Base-by-base conservation (phyloP, 2,329 filamentous ascomycete species). In the Exophiala aquamarina region DNA sequence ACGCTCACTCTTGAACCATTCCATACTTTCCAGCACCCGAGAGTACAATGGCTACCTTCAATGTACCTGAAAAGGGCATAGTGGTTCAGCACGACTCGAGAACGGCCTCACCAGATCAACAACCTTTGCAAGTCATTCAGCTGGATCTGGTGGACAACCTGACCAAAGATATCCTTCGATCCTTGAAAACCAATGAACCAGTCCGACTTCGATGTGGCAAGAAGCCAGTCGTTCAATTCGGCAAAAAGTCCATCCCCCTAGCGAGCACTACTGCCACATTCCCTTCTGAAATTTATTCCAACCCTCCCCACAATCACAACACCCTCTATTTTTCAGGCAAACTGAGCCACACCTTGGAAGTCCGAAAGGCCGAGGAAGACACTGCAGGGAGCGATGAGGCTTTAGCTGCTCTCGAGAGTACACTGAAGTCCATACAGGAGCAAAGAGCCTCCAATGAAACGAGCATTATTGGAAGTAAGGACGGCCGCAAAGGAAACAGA, bases 401-500 rank as follows among this genome's bases (percentile, higher is more conserved):
- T 20, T 64, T 84, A 63, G 78, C 78, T 43, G 74, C 73, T 31
- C 69, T 84, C 44, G 75, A 82, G 63, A 78, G 72, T 61, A 82
- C 72, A 59, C 70, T 84, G 62, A 81, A 75, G 50, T 75, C 77
- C 17, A 74, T 79, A 41, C 72, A 81, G 59, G 72, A 81, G 59
- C 74, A 80, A 55, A 82, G 82, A 65, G 75, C 82, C 63, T 79
- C 79, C 29, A 81, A 79, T 62, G 77, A 77, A 69, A 70, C 67
- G 2, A 64, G 66, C 43, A 58, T 70, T 28, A 66, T 71, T 44
- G 63, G 63, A 14, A 60, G 62, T 49, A 70, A 65, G 55, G 62
- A 65, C 11, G 68, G 69, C 40, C 49, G 66, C 21, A 67, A 70
- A 36, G 26, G 41, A 13, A 46, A 37, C 23, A 50, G 54, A 18